Evolutionary conservation across 2,329 filamentous ascomycete genomes (phyloP).

Genomic region (Pseudocercospora macadamiae): DNA sequence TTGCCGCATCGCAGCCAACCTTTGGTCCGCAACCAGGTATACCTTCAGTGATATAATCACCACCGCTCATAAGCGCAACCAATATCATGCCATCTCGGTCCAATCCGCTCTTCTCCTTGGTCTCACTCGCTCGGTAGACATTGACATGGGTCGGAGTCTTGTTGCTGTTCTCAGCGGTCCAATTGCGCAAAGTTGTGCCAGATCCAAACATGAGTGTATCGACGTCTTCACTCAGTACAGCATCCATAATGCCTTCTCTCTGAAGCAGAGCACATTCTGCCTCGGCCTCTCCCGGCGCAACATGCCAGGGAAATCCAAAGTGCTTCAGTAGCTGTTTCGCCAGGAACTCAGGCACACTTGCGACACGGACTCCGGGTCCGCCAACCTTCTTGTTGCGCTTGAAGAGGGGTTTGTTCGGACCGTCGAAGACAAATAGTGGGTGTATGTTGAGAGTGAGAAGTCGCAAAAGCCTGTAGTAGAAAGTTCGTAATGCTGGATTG

Average conservation of each 20-base stretch:
- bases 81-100: slow-evolving; percentile 90
- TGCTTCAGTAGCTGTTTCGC: slow-evolving; percentile 82
- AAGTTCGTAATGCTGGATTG: slow-evolving; percentile 85
- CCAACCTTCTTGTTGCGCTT: slow-evolving; percentile 78
- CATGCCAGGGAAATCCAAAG: slow-evolving; percentile 82
- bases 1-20: slow-evolving; percentile 84
- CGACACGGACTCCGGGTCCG: slow-evolving; percentile 63
- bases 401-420: slow-evolving; percentile 78
- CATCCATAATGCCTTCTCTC: slow-evolving; percentile 80
- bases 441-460: slow-evolving; percentile 77
- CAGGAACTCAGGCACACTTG: slow-evolving; percentile 70
- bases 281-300: slow-evolving; percentile 92
- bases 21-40: slow-evolving; percentile 87
- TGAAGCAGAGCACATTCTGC: slow-evolving; percentile 92
- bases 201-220: slow-evolving; percentile 58
- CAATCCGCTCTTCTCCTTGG: slow-evolving; percentile 62
- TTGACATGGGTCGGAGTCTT: slow-evolving; percentile 83
- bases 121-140: slow-evolving; percentile 69
- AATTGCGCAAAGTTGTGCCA: slow-evolving; percentile 55
- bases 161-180: slow-evolving; percentile 71
- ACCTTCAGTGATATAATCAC: slow-evolving; percentile 88
- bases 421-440: slow-evolving; percentile 89
- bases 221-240: slow-evolving; percentile 92
- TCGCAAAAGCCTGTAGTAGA: slow-evolving; percentile 87
- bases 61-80: slow-evolving; percentile 91